These are phyloP conservation scores for Suillus subaureus DNA, from an alignment of 768 basidiomycete genomes.

Conservation along the genomic window DNA sequence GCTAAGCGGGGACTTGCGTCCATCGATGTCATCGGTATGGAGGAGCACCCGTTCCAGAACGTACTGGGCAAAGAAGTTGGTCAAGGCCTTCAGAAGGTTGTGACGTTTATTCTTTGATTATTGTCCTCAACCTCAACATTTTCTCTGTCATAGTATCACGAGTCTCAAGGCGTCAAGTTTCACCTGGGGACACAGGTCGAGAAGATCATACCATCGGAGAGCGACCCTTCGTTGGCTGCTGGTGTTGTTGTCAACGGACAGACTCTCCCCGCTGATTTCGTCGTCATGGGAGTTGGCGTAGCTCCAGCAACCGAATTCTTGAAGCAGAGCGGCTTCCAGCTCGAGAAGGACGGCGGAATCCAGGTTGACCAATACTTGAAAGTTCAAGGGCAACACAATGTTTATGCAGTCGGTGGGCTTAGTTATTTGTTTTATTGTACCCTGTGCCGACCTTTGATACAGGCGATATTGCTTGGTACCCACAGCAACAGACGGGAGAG, in stretches of 20 bases:
- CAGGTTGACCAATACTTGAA: conserved; percentile 74
- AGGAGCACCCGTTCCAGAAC: conserved; percentile 77
- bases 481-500: conserved; percentile 55
- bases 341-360: conserved; percentile 79
- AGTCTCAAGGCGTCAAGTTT: conserved; percentile 84
- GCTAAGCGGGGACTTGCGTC: conserved; percentile 75
- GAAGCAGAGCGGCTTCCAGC: conserved; percentile 63
- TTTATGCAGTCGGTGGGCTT: conserved; percentile 68
- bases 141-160: conserved; percentile 58
- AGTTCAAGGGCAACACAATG: conserved; percentile 51
- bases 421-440: background rate
- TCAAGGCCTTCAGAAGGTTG: conserved; percentile 72
- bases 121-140: background rate
- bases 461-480: conserved; percentile 85
- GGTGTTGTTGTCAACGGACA: conserved; percentile 68
- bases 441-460: conserved; percentile 5
- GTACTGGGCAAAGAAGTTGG: conserved; percentile 84
- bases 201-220: conserved; percentile 60
- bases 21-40: conserved; percentile 84
- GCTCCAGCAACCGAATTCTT: conserved; percentile 80
- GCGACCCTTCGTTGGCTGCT: conserved; percentile 54
- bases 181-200: conserved; percentile 72
- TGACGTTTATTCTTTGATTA: conserved; percentile 3
- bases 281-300: conserved; percentile 89
- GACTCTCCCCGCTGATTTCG: conserved; percentile 69